Conservation (phyloP, 179 eudicot genomes). For the Beta lomatogona region DNA sequence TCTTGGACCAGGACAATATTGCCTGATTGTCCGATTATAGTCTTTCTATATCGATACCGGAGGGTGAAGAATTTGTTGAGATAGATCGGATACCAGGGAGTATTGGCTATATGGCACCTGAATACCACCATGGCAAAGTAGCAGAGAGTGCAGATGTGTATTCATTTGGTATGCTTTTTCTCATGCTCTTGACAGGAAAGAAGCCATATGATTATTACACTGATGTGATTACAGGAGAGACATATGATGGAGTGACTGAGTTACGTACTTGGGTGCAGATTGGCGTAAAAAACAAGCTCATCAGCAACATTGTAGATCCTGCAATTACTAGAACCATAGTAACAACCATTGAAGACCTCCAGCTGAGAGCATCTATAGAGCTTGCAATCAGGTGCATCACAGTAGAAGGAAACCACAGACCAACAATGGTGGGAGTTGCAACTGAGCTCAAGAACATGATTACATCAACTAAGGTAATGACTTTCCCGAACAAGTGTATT, state of each 20-base stretch:
- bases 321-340: too few species aligned
- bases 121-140: neutral
- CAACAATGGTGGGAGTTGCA: neutral
- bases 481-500: neutral
- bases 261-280: neutral
- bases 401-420: neutral
- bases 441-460: slow-evolving; percentile 6
- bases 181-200: neutral
- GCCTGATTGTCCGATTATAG: neutral
- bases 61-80: neutral
- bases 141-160: neutral
- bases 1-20: neutral
- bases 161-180: slow-evolving; percentile 1
- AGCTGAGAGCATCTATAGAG: too few species aligned
- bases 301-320: too few species aligned
- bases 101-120: neutral
- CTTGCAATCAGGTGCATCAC: neutral
- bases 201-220: too few species aligned
- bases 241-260: neutral
- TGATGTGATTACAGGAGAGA: neutral
- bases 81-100: neutral
- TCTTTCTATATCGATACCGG: neutral
- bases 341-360: too few species aligned
- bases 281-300: too few species aligned
- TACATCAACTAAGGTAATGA: neutral